A percentile compares a stretch with the other conserved stretches of the same genome.
phyloP scores from a whole-genome alignment of 768 basidiomycete species.

The Boletellus emodensis region DNA sequence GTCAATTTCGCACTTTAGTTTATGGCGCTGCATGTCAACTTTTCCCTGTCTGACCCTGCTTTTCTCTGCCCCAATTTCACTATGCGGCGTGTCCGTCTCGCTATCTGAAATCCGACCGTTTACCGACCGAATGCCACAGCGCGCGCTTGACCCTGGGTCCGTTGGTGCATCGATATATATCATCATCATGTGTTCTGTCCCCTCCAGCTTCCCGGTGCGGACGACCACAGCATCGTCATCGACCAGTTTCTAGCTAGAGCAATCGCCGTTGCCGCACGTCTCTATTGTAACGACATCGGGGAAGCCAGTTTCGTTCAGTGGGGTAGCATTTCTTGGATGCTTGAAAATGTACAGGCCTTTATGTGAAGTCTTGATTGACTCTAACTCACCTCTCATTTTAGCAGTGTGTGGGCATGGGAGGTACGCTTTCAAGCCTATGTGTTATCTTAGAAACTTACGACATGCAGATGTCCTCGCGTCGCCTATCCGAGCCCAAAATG shows the following conservation, averaged over 20 bases:
- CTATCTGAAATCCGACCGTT: too few species aligned
- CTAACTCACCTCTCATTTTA: background rate
- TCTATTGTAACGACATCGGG: background rate
- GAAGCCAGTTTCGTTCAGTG: background rate
- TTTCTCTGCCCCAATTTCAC: too few species aligned
- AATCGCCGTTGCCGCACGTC: slow-evolving; percentile 1
- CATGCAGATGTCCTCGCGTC: slow-evolving; percentile 35
- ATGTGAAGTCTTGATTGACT: background rate
- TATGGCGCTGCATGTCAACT: too few species aligned
- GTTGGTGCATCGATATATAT: slow-evolving; percentile 18
- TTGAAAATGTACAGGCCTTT: background rate
- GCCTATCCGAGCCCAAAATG: slow-evolving; percentile 44
- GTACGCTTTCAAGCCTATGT: background rate
- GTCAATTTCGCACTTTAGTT: too few species aligned
- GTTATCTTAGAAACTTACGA: background rate
- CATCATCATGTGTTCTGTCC: slow-evolving; percentile 37
- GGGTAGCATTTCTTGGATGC: background rate
- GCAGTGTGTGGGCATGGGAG: background rate
- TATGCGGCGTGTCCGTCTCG: too few species aligned
- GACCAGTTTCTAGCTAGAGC: slow-evolving; percentile 25
- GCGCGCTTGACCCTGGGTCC: background rate
- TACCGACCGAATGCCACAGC: slow-evolving; percentile 1
- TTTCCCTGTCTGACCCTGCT: too few species aligned
- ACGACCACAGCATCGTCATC: slow-evolving; percentile 1
- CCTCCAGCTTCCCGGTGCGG: background rate